Evolutionary conservation across 352 stramenopile species (phyloP).

Genomic region (Phytopythium vexans): DNA sequence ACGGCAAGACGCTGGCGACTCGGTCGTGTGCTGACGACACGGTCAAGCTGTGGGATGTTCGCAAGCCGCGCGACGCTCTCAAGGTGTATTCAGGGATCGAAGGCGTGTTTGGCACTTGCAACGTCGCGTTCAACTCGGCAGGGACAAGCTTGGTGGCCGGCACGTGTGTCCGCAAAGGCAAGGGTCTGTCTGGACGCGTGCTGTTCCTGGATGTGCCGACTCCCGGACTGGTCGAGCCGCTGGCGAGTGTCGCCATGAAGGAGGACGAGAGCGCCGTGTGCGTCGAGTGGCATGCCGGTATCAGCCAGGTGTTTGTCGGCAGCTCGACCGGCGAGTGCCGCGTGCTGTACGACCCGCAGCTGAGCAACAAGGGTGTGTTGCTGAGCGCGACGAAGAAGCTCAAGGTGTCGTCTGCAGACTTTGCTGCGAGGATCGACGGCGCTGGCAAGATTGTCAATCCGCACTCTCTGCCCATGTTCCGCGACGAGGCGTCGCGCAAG

Average conservation of each 20-base stretch:
- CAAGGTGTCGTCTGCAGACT: constrained; percentile 52
- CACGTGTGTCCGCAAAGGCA: constrained; percentile 70
- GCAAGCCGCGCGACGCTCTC: constrained; percentile 49
- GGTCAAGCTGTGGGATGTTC: constrained; percentile 83
- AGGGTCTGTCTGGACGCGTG: constrained; percentile 45
- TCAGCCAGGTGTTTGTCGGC: constrained; percentile 83
- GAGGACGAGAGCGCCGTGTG: constrained; percentile 79
- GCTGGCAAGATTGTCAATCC: constrained; percentile 75
- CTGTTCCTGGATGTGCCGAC: constrained; percentile 80
- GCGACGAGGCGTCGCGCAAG: constrained; percentile 59
- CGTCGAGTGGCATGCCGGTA: constrained; percentile 80
- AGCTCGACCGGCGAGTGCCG: constrained; percentile 58
- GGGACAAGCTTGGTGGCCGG: constrained; percentile 68
- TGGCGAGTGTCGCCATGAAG: constrained; percentile 68
- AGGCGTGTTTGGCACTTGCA: constrained; percentile 72
- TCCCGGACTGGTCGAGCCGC: constrained; percentile 36
- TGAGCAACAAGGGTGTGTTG: constrained; percentile 78
- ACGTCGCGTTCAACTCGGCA: constrained; percentile 74
- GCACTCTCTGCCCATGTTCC: constrained; percentile 79
- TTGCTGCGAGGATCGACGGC: constrained; percentile 64
- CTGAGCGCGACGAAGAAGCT: constrained; percentile 80
- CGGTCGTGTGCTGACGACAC: constrained; percentile 74
- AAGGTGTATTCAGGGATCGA: constrained; percentile 64
- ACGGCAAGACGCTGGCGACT: constrained; percentile 57
- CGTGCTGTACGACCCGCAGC: constrained; percentile 65